Percentiles rank a stretch among this genome's conserved stretches.
These are phyloP conservation scores for Plicaturopsis crispa DNA, from an alignment of 768 basidiomycete species.

Conservation along the genomic window DNA sequence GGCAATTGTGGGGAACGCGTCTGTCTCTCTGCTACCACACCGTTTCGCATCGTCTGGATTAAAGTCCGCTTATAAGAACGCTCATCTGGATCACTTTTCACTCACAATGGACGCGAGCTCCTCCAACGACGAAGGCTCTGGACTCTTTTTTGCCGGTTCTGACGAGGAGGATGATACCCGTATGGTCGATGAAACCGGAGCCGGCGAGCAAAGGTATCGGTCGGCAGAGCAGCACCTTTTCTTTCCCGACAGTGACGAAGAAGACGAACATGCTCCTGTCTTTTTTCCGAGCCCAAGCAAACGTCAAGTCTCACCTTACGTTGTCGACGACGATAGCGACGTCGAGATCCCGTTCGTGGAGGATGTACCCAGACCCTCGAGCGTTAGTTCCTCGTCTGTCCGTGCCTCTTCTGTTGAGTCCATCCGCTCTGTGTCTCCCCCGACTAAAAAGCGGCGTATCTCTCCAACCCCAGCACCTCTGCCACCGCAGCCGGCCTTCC, in stretches of 20 bases:
- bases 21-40: too few relatives aligned
- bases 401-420: slow-evolving; percentile 9
- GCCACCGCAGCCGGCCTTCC: slow-evolving; percentile 17
- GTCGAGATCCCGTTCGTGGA: slow-evolving; percentile 15
- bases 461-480: slow-evolving; percentile 16
- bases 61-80: background rate
- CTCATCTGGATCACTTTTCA: background rate
- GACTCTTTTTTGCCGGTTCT: slow-evolving; percentile 55
- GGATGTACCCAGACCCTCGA: slow-evolving; percentile 29
- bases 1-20: background rate
- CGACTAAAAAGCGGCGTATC: slow-evolving; percentile 47
- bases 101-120: slow-evolving; percentile 17
- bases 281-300: slow-evolving; percentile 1
- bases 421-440: slow-evolving; percentile 19
- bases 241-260: slow-evolving; percentile 36
- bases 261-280: slow-evolving; percentile 18
- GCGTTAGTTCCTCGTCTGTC: slow-evolving; percentile 32
- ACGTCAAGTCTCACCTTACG: background rate
- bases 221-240: slow-evolving; percentile 25
- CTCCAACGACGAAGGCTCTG: slow-evolving; percentile 23
- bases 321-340: slow-evolving; percentile 2
- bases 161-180: slow-evolving; percentile 36
- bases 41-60: slow-evolving; percentile 4
- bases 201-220: slow-evolving; percentile 3
- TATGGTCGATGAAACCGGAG: slow-evolving; percentile 8